Conservation (phyloP, 2,329 filamentous ascomycete genomes). For the Onygenales sp. region DNA sequence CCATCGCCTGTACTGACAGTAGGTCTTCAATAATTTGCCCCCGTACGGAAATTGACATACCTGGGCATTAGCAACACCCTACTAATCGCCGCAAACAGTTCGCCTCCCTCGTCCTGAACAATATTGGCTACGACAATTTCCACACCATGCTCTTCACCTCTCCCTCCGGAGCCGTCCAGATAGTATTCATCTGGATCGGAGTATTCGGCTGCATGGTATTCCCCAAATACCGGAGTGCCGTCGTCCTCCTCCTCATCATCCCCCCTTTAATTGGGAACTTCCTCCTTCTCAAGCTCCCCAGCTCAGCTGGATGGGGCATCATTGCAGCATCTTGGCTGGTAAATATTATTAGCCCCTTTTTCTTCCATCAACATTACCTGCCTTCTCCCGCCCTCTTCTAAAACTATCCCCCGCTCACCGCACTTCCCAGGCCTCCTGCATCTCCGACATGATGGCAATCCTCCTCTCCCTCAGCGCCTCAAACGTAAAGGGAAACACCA, state of each 20-base stretch:
- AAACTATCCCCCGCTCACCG: neutral
- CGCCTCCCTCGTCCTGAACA: constrained; percentile 41
- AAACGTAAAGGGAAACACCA: constrained; percentile 45
- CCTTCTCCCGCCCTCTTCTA: neutral
- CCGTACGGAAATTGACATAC: neutral
- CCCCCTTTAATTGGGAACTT: constrained; percentile 37
- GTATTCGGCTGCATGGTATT: constrained; percentile 29
- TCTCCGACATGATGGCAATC: constrained; percentile 34
- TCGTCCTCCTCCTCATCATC: constrained; percentile 32
- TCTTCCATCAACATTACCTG: neutral
- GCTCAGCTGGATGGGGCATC: constrained; percentile 37
- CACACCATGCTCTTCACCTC: constrained; percentile 40
- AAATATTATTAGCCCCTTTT: neutral
- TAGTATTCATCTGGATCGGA: constrained; percentile 39
- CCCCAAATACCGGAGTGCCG: constrained; percentile 30
- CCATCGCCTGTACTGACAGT: constrained; percentile 37
- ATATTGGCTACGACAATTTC: constrained; percentile 35
- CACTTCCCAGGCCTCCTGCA: constrained; percentile 28
- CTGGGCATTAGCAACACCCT: neutral
- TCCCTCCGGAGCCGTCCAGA: constrained; percentile 38
- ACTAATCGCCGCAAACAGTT: constrained; percentile 25
- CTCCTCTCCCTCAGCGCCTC: constrained; percentile 38
- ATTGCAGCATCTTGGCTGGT: constrained; percentile 33
- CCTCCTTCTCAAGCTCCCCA: constrained; percentile 34
- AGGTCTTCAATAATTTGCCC: constrained; percentile 3